These are phyloP conservation scores for Plasmodium fragile DNA, from an alignment of 169 alveolate genomes.

Conservation along the genomic window DNA sequence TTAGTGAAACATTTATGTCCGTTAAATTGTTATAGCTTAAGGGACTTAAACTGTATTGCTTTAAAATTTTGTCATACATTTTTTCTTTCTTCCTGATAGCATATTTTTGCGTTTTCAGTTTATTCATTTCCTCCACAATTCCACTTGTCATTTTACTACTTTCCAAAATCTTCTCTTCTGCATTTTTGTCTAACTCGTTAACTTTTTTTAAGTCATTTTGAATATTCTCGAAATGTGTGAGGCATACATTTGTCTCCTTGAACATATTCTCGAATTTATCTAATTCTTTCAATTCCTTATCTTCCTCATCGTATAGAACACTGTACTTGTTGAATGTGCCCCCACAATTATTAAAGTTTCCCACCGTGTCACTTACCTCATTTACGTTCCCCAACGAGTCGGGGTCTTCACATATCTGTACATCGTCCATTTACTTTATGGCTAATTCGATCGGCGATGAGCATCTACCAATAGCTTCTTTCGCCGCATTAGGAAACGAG, in stretches of 20 bases:
- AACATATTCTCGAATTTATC: slow-evolving; percentile 17
- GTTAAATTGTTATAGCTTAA: slow-evolving; percentile 51
- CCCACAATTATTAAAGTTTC: neutral
- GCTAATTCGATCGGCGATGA: neutral
- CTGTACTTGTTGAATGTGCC: slow-evolving; percentile 40
- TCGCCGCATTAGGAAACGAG: neutral
- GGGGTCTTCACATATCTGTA: slow-evolving; percentile 5
- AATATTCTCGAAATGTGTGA: slow-evolving; percentile 45
- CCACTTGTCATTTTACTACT: slow-evolving; percentile 44
- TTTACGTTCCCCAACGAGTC: neutral
- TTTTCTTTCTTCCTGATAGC: slow-evolving; percentile 48
- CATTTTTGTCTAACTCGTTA: slow-evolving; percentile 36
- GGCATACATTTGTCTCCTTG: slow-evolving; percentile 1
- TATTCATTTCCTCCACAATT: slow-evolving; percentile 34
- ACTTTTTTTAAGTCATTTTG: slow-evolving; percentile 21
- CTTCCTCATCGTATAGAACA: slow-evolving; percentile 31
- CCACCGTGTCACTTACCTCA: neutral
- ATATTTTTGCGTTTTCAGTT: slow-evolving; percentile 46
- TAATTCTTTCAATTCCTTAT: slow-evolving; percentile 29
- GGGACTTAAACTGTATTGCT: slow-evolving; percentile 66
- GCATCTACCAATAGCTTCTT: neutral
- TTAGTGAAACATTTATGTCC: slow-evolving; percentile 55
- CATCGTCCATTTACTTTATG: slow-evolving; percentile 22
- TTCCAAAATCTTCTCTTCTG: slow-evolving; percentile 21
- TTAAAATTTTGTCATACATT: slow-evolving; percentile 44